These are phyloP conservation scores for Cetraspora pellucida DNA, from an alignment of 192 early-diverging fungal genomes.

Conservation along the genomic window DNA sequence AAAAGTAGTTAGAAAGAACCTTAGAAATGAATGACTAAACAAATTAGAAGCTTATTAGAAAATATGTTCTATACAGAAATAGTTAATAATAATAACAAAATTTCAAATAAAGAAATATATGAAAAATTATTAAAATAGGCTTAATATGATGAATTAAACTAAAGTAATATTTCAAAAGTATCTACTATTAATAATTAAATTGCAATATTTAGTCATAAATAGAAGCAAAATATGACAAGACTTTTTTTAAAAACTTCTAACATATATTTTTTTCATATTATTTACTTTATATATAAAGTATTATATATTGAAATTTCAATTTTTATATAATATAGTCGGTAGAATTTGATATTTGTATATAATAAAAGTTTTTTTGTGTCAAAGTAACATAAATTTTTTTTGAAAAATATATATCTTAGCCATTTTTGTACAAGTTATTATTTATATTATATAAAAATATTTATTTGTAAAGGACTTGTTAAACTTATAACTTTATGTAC, in stretches of 20 bases:
- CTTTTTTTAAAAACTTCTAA: not conserved
- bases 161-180: not conserved
- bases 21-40: not conserved
- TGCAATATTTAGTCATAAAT: not conserved
- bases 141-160: not conserved
- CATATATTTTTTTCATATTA: no score
- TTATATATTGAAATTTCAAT: no score
- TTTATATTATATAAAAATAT: no score
- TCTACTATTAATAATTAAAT: conserved; percentile 5
- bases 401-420: no score
- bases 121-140: not conserved
- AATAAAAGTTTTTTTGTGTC: no score
- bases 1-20: not conserved
- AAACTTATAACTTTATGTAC: no score
- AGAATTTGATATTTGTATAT: no score
- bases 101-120: conserved; percentile 4
- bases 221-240: not conserved
- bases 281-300: no score
- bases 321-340: no score
- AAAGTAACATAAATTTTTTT: no score
- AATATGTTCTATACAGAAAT: not conserved
- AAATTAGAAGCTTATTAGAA: conserved; percentile 1
- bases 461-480: no score
- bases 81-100: not conserved
- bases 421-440: no score